A percentile compares a stretch with the other conserved stretches of the same genome.
phyloP scores from a whole-genome alignment of 768 basidiomycete genomes.

The Dentipellis sp. region DNA sequence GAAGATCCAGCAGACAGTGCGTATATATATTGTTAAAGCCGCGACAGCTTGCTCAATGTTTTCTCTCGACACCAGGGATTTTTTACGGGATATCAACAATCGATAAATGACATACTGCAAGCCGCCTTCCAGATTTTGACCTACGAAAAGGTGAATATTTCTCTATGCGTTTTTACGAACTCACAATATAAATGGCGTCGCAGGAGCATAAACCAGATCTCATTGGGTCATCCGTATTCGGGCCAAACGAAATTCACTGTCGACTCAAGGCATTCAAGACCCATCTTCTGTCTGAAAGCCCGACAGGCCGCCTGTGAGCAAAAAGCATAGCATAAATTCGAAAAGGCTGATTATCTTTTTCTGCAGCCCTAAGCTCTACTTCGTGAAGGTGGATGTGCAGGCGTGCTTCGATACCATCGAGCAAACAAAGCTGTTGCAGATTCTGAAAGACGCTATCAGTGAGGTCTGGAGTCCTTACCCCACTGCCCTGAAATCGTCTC shows the following conservation, averaged over 20 bases:
- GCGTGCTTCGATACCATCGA: constrained; percentile 97
- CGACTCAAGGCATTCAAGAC: constrained; percentile 66
- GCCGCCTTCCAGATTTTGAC: constrained; percentile 81
- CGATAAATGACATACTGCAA: constrained; percentile 84
- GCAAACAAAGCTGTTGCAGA: constrained; percentile 73
- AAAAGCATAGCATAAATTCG: not conserved
- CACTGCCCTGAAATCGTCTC: not conserved
- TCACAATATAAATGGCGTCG: not conserved
- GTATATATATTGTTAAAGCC: not conserved
- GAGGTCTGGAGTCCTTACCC: constrained; percentile 36
- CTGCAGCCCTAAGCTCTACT: constrained; percentile 77
- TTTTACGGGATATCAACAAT: constrained; percentile 24
- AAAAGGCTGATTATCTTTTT: not conserved
- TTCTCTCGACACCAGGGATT: not conserved
- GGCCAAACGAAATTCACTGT: constrained; percentile 72
- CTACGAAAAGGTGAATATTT: constrained; percentile 64
- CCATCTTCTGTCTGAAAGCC: constrained; percentile 27
- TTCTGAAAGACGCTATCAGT: constrained; percentile 64
- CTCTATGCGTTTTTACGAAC: not conserved
- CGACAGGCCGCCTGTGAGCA: constrained; percentile 44
- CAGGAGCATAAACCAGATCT: constrained; percentile 55
- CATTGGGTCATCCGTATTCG: constrained; percentile 77
- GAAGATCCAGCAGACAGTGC: constrained; percentile 21
- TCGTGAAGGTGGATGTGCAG: constrained; percentile 94
- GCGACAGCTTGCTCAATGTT: constrained; percentile 21